Base-by-base conservation (phyloP, 345 rosid genomes). In the thale cress (Arabidopsis thaliana) region DNA sequence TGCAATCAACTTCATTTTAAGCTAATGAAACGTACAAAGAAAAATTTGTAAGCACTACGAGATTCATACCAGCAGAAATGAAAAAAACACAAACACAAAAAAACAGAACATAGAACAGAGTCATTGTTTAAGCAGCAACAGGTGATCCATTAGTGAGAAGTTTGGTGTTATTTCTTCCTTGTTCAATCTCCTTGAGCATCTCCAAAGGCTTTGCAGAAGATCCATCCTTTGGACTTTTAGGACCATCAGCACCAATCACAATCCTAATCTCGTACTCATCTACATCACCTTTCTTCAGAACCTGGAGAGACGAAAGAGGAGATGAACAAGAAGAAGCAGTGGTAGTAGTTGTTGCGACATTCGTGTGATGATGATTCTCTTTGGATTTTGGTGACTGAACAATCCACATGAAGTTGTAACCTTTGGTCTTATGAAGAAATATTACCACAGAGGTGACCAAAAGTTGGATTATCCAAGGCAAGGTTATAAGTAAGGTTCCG, bases 391-490 rank as follows among this genome's bases (percentile, higher is more conserved):
- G 78, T 59, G 73, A 37, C 30, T 32, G 73, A 10, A 78, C 64
- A 60, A 78, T 72, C 81, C 78, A 78, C 73, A 59, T 59, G 33
- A 72, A 37, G 25, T 78, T 20, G 65, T 59, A 66, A 44, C 81
- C 65, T 59, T 4, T 78, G n/a, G 74, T 59, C 69, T 52, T 78
- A 34, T 66, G 52, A 13, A 78, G 37, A 25, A 72, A 20, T 5
- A 78, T 66, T 23, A 78, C 65, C 3, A 25, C 8, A 25, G 8
- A 78, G 36, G 74, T 40, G 65, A 78, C 51, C 59, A 78, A 8
- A 34, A 78, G 78, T 44, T 78, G 81, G 45, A 78, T 59, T 16
- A 66, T 25, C 81, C 81, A 78, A 34, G 81, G 81, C 34, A 66
- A 78, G 4, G 78, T 72, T 3, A 60, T 67, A 25, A 72, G 78